phyloP scores from a whole-genome alignment of 2,329 filamentous ascomycete species.

The Trichophyton simii region DNA sequence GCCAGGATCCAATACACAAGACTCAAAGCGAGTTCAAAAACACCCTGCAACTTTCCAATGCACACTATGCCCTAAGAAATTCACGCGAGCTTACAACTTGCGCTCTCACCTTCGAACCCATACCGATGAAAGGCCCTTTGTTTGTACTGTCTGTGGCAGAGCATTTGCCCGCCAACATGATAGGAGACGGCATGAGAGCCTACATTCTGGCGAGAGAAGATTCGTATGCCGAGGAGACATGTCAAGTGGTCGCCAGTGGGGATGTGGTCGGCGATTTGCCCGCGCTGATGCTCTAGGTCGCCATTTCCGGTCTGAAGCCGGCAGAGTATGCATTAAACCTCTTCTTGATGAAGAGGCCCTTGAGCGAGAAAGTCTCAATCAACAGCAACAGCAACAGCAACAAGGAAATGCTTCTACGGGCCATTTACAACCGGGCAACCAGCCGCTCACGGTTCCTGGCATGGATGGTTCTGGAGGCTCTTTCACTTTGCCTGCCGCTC shows the following conservation, averaged over 20 bases:
- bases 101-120: slow-evolving; percentile 91
- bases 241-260: slow-evolving; percentile 73
- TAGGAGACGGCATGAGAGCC: slow-evolving; percentile 87
- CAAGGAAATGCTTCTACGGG: slow-evolving; percentile 37
- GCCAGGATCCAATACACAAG: slow-evolving; percentile 48
- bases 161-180: slow-evolving; percentile 96
- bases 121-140: slow-evolving; percentile 92
- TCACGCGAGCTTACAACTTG: slow-evolving; percentile 91
- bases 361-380: slow-evolving; percentile 63
- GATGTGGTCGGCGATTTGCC: slow-evolving; percentile 83
- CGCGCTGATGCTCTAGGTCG: slow-evolving; percentile 87
- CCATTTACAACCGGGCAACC: slow-evolving; percentile 45
- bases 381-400: slow-evolving; percentile 62
- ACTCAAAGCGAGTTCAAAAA: slow-evolving; percentile 80
- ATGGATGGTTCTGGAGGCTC: slow-evolving; percentile 45
- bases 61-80: slow-evolving; percentile 81
- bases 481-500: slow-evolving; percentile 68
- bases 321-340: slow-evolving; percentile 93
- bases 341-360: slow-evolving; percentile 84
- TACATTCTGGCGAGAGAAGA: slow-evolving; percentile 96
- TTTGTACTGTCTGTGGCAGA: slow-evolving; percentile 93
- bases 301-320: slow-evolving; percentile 91
- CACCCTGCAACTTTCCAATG: slow-evolving; percentile 97
- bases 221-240: slow-evolving; percentile 92
- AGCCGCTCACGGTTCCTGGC: slow-evolving; percentile 49